These are phyloP conservation scores for Zasmidium cellare DNA, from an alignment of 2,329 filamentous ascomycete species.

Conservation along the genomic window DNA sequence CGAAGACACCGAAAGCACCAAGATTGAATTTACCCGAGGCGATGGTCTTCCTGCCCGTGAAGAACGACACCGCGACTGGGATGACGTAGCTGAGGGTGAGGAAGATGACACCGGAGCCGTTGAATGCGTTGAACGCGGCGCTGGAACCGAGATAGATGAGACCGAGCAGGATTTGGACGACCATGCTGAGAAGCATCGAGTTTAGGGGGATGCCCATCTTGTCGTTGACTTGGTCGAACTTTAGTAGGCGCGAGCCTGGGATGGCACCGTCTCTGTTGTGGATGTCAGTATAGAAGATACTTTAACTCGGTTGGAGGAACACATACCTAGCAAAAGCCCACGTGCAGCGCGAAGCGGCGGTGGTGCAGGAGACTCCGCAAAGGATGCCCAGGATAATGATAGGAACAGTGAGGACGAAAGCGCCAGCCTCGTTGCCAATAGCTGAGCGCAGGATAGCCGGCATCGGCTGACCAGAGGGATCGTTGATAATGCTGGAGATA, in stretches of 20 bases:
- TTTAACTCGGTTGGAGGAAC: not conserved
- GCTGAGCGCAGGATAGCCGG: conserved; percentile 65
- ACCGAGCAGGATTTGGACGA: conserved; percentile 62
- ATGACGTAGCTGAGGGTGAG: conserved; percentile 67
- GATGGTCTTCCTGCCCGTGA: conserved; percentile 61
- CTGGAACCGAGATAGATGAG: conserved; percentile 69
- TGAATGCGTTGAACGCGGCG: conserved; percentile 70
- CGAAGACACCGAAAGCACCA: conserved; percentile 60
- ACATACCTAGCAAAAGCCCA: conserved; percentile 65
- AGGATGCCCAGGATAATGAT: conserved; percentile 66
- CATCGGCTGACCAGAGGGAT: conserved; percentile 60
- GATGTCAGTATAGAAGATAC: not conserved
- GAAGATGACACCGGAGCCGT: conserved; percentile 57
- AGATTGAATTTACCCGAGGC: conserved; percentile 60
- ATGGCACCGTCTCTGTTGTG: conserved; percentile 60
- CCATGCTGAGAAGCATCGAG: conserved; percentile 71
- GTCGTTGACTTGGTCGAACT: conserved; percentile 62
- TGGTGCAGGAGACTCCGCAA: conserved; percentile 70
- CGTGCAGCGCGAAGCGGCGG: conserved; percentile 65
- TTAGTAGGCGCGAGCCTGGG: conserved; percentile 54
- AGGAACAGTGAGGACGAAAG: conserved; percentile 64
- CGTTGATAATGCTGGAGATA: conserved; percentile 52
- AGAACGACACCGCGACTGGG: conserved; percentile 65
- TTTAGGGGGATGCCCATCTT: conserved; percentile 67
- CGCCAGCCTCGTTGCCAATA: conserved; percentile 55